Conservation (phyloP, 495 filamentous ascomycete species). For the Neohortaea acidophila region DNA sequence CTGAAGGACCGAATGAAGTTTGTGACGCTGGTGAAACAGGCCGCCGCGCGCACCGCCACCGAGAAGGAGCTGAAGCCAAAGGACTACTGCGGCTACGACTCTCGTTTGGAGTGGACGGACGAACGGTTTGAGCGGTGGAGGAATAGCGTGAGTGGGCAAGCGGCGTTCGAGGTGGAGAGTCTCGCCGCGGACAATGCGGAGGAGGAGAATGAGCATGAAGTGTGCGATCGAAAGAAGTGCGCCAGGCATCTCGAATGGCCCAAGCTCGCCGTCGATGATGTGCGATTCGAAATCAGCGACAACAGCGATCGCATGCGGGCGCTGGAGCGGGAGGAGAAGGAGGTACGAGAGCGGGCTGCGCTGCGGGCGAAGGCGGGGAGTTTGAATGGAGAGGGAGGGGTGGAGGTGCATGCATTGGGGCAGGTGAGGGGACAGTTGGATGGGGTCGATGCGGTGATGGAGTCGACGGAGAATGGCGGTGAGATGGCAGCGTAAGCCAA, state of each 20-base stretch:
- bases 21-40: constrained; percentile 22
- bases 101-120: constrained; percentile 44
- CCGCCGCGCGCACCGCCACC: constrained; percentile 19
- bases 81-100: constrained; percentile 52
- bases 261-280: constrained; percentile 27
- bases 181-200: constrained; percentile 7
- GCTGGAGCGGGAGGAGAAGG: constrained; percentile 26
- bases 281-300: constrained; percentile 26
- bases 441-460: no score
- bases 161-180: constrained; percentile 19
- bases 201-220: constrained; percentile 5
- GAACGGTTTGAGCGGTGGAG: constrained; percentile 38
- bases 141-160: constrained; percentile 18
- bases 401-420: constrained; percentile 11
- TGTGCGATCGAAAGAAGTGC: constrained; percentile 29
- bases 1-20: constrained; percentile 30
- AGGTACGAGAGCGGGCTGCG: constrained; percentile 22
- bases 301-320: constrained; percentile 25
- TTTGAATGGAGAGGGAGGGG: constrained; percentile 3
- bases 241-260: constrained; percentile 26
- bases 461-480: no score
- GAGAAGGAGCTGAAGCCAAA: constrained; percentile 32
- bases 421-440: no score
- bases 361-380: constrained; percentile 10
- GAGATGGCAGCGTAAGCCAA: no score